Base-by-base conservation (phyloP, 805 yeast genomes). In the Starmerella tilneyi region DNA sequence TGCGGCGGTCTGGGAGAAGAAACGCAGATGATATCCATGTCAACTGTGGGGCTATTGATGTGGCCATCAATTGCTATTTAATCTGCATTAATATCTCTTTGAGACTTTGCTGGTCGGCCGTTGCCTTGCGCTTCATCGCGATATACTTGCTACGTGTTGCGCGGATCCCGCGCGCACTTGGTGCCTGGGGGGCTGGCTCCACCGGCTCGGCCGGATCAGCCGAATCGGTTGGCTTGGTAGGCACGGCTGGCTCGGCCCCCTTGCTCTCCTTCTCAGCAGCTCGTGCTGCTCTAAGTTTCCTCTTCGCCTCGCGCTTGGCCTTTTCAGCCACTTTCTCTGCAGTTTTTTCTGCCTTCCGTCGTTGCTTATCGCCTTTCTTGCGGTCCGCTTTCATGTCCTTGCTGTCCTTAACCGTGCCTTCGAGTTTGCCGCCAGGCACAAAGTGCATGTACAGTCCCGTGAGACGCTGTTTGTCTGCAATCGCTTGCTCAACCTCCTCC, bases 41-140 rank as follows among this genome's bases (percentile, higher is more conserved):
- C n/a, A n/a, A n/a, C n/a, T n/a, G n/a, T n/a, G n/a, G n/a, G n/a
- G n/a, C n/a, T n/a, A n/a, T 12, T 29, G n/a, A 7, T 12, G 17
- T 13, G 9, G 27, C 11, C 15, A 17, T 9, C 4, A 5, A 26
- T n/a, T 17, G 24, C 11, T 7, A n/a, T 26, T 33, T n/a, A n/a
- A n/a, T n/a, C n/a, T n/a, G 75, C 96, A 89, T 89, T 60, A 89
- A 84, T 47, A 89, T 89, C 64, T 89, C 97, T 55, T 84, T 85
- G 50, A 89, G 71, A 12, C 95, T 86, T 61, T 84, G 79, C 2
- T 81, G 73, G 60, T 89, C 97, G 78, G 81, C 75, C 0, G 88
- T 85, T 1, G 96, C 89, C 9, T 94, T 92, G 56, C 92, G 74
- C 61, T 89, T 89, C 62, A 86, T 94, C 53, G 73, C 80, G 45